Evolutionary conservation across 305 asterid species (phyloP), one percentile per base, ranked within the genome.

Genomic region (Solanum hybrid): DNA sequence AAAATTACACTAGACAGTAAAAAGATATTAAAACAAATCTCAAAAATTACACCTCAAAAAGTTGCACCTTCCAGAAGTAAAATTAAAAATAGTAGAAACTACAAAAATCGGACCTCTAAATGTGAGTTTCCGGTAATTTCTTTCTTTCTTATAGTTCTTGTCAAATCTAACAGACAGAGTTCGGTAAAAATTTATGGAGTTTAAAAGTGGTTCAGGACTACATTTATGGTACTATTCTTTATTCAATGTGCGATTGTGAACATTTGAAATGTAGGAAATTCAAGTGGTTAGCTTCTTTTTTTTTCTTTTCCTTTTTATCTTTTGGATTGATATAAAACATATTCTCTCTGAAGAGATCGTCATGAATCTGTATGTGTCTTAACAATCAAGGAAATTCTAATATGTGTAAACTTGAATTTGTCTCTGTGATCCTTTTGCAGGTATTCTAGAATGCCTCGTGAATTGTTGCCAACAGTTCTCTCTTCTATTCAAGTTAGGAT

Each of bases 401-500:
- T 88, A 13, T 22, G 73, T 86, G 71, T 76, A 76, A 77, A 51
- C 42, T 75, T 92, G 89, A 86, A 88, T 90, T 90, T 89, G 22
- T 85, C 86, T 85, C 86, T 12, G 17, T 80, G 72, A 85, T 88
- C 76, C 80, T 91, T 91, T 60, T 88, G 66, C 93, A 97, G 99
- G 91, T 97, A 97, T 92, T 92, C 96, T 85, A 94, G 99, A 93
- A 97, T 97, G 99, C 94, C 99, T 22, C 87, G 86, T 7, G 98
- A 96, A 91, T 95, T 97, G 91, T 94, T 97, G 93, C 89, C 95
- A 51, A 90, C 90, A 85, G 95, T 95, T 89, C 92, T 97, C 90
- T 92, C 95, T 90, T 92, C 98, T 76, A 89, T 95, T 92, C 96
- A 90, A 89, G 94, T 92, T 89, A 95, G 92, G 92, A 91, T 96